phyloP scores from a whole-genome alignment of 2,329 filamentous ascomycete species.

The Fusarium phyllophilum region DNA sequence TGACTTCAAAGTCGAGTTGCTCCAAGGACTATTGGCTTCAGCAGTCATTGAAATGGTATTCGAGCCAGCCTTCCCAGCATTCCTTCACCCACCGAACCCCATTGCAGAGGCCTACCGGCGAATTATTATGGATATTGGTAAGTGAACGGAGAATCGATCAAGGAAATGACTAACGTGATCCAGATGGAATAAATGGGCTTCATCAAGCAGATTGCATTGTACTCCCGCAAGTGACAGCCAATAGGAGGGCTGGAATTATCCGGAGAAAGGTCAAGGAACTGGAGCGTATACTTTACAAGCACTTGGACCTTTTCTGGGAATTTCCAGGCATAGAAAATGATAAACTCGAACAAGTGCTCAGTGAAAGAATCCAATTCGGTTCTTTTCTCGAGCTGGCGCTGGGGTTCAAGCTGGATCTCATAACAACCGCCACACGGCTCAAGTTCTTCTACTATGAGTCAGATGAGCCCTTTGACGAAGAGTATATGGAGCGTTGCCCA shows the following conservation, averaged over 20 bases:
- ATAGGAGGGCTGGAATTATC: too few species aligned
- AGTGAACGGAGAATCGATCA: background rate
- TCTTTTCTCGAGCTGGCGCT: too few species aligned
- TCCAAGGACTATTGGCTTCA: background rate
- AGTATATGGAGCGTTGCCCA: background rate
- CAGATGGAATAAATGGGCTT: too few species aligned
- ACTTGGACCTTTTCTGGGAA: background rate
- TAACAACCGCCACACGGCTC: fast-evolving
- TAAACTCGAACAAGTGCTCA: too few species aligned
- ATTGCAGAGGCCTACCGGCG: background rate
- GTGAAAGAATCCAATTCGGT: too few species aligned
- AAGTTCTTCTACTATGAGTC: background rate
- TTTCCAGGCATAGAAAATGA: too few species aligned
- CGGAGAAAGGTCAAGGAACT: background rate
- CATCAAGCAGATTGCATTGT: too few species aligned
- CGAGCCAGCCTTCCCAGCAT: background rate
- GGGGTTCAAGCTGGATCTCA: background rate
- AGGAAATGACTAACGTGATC: background rate
- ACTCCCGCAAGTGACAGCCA: too few species aligned
- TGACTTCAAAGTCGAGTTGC: background rate
- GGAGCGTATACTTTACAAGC: background rate
- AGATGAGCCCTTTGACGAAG: background rate
- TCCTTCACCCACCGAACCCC: fast-evolving
- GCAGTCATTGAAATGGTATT: background rate
- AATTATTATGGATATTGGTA: background rate